Base-by-base conservation (phyloP, 345 rosid species). In the Gynandropsis gynandra region DNA sequence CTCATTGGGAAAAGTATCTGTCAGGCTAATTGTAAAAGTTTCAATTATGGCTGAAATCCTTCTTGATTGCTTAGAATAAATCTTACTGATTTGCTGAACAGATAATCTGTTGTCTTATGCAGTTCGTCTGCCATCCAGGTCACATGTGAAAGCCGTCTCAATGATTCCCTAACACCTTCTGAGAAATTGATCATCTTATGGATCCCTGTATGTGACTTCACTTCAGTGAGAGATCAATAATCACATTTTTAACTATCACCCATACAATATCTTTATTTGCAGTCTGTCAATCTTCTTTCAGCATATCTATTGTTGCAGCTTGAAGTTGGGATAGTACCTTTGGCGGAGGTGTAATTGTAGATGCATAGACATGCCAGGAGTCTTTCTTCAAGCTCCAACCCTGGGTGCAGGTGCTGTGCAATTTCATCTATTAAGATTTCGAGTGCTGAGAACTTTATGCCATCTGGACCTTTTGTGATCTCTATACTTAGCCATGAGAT, bases 91-190 rank as follows among this genome's bases (percentile, higher is more conserved):
- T 67, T 75, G 65, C 75, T 77, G 14, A 88, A 83, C 41, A 86
- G 73, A 63, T 80, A 86, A 58, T 86, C 85, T 4, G 85, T 87
- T 54, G 83, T 96, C 74, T 73, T 74, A 64, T 86, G 96, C 47
- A 89, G 57, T 60, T 89, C 97, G 63, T 89, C 96, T 24, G 97
- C 97, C 88, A 86, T 83, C 97, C 97, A 86, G 8, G 82, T 78
- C 56, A 86, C 82, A 62, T 73, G 56, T 12, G 97, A 86, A 70
- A 89, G 81, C 17, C 97, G 82, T 64, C 94, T 74, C 38, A 89
- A 63, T 17, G 96, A 89, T 54, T 86, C 94, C 39, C 97, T 61
- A 27, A 81, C 87, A 34, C 94, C 96, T 72, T 86, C 92, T 0
- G 96, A 86, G 63, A 87, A 83, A 61, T 76, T 70, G 42, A 80